Evolutionary conservation across 2,329 filamentous ascomycete genomes (phyloP).

Genomic region (Penicillium hordei): DNA sequence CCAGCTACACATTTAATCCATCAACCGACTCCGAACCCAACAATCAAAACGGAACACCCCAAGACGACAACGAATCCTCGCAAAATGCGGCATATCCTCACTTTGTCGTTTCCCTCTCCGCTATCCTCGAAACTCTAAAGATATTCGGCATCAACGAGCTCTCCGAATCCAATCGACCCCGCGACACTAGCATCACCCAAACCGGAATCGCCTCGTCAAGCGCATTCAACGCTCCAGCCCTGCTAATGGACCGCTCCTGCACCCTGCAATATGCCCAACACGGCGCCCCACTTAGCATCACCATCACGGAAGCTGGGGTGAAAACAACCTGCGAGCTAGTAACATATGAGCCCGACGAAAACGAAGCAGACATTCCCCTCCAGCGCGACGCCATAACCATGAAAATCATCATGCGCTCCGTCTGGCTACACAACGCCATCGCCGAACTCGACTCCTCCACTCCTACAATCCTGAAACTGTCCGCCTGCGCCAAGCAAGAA

Average conservation of each 20-base stretch:
- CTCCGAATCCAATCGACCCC: slow-evolving; percentile 36
- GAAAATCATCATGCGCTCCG: slow-evolving; percentile 87
- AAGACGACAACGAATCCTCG: slow-evolving; percentile 41
- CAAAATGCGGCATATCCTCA: slow-evolving; percentile 53
- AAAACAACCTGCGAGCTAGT: slow-evolving; percentile 87
- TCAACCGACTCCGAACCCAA: slow-evolving; percentile 23
- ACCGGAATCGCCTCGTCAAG: slow-evolving; percentile 52
- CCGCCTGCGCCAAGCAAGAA: slow-evolving; percentile 57
- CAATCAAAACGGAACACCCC: slow-evolving; percentile 13
- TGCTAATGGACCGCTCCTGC: slow-evolving; percentile 84
- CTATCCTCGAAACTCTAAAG: slow-evolving; percentile 88
- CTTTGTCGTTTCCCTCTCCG: slow-evolving; percentile 84
- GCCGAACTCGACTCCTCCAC: slow-evolving; percentile 60
- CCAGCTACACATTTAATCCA: slow-evolving; percentile 71
- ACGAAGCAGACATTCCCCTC: slow-evolving; percentile 68
- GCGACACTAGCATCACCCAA: slow-evolving; percentile 33
- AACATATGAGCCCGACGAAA: slow-evolving; percentile 75
- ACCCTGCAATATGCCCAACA: slow-evolving; percentile 73
- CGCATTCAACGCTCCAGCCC: slow-evolving; percentile 78
- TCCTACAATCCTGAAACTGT: slow-evolving; percentile 71
- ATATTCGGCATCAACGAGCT: slow-evolving; percentile 81
- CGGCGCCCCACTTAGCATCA: slow-evolving; percentile 78
- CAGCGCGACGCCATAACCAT: slow-evolving; percentile 75
- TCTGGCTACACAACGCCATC: slow-evolving; percentile 53
- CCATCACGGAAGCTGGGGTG: slow-evolving; percentile 80